Conservation (phyloP, 2,329 filamentous ascomycete genomes). For the Diaporthe amygdali region DNA sequence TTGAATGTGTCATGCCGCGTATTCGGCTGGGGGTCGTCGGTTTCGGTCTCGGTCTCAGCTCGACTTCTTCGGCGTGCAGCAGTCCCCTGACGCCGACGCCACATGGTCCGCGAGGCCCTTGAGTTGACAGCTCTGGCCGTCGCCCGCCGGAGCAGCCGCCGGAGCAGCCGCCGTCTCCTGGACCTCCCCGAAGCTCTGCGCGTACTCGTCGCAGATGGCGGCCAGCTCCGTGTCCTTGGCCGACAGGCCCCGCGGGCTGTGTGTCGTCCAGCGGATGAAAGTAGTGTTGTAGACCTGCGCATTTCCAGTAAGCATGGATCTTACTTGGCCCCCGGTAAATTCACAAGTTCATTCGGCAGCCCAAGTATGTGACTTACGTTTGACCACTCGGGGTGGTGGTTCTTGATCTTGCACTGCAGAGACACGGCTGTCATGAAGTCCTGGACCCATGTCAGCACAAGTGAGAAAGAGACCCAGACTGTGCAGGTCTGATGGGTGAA, state of each 20-base stretch:
- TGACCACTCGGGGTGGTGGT: slow-evolving; percentile 79
- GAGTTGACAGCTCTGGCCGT: slow-evolving; percentile 38
- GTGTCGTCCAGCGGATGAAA: slow-evolving; percentile 76
- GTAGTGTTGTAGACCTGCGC: slow-evolving; percentile 75
- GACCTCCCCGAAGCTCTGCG: slow-evolving; percentile 61
- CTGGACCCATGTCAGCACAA: slow-evolving; percentile 41
- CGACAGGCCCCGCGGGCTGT: slow-evolving; percentile 69
- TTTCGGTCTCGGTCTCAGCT: neutral
- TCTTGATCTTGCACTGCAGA: slow-evolving; percentile 68
- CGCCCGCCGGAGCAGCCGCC: neutral
- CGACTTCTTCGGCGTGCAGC: slow-evolving; percentile 52
- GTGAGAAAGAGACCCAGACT: neutral
- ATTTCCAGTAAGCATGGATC: too few species aligned
- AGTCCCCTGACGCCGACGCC: slow-evolving; percentile 53
- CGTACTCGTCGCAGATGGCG: slow-evolving; percentile 64
- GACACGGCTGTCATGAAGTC: slow-evolving; percentile 79
- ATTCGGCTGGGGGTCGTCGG: too few species aligned
- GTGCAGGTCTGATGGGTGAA: neutral
- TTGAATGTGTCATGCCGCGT: neutral
- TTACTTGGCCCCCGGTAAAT: slow-evolving; percentile 31
- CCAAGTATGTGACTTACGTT: slow-evolving; percentile 56
- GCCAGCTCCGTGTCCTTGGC: slow-evolving; percentile 68
- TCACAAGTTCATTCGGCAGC: slow-evolving; percentile 30
- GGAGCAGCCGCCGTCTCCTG: slow-evolving; percentile 30
- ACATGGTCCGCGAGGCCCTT: slow-evolving; percentile 53